Base-by-base conservation (phyloP, 73 alveolate species). In the Blepharisma stoltei region DNA sequence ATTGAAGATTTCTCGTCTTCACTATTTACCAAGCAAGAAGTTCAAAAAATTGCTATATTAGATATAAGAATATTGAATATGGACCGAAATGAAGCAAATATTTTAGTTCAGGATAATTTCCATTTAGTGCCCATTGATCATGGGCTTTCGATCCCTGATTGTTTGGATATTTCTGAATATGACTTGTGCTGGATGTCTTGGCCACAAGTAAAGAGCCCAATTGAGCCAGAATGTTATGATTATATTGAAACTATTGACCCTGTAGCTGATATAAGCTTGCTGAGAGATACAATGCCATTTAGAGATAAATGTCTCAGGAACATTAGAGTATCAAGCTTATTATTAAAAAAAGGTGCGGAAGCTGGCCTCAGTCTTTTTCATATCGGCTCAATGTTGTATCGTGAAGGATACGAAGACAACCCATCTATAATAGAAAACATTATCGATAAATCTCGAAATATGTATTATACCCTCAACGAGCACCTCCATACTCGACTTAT, bases 171-270 rank as follows among this genome's bases (percentile, higher is more conserved):
- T 7, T 89, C 95, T 54, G 85, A 94, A 46, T 94, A 88, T 87
- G 99, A 96, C 20, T 65, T 96, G 6, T 89, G 95, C 49, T 96
- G 99, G 99, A 85, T 89, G 82, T 91, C 93, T 37, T 96, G 99
- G 99, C 92, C 87, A 27, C 89, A 93, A 84, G 92, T 97, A 48
- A 80, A 86, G 44, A 55, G 71, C 43, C 91, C 95, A 60, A 94
- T 96, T 73, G 78, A 93, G 0, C 84, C 73, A 53, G 89, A 82
- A 80, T 84, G 90, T 54, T 77, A 84, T 75, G 55, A 86, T 20
- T 96, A 86, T 86, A 94, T 96, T 23, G 85, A 90, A 50, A 71
- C 71, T 7, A 83, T 96, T 1, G 88, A 96, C 85, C 90, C 94
- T 1, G 82, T 84, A 55, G 88, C 82, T 48, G 99, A 96, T 84